Conservation (phyloP, 768 basidiomycete species). For the Kwoniella shandongensis region DNA sequence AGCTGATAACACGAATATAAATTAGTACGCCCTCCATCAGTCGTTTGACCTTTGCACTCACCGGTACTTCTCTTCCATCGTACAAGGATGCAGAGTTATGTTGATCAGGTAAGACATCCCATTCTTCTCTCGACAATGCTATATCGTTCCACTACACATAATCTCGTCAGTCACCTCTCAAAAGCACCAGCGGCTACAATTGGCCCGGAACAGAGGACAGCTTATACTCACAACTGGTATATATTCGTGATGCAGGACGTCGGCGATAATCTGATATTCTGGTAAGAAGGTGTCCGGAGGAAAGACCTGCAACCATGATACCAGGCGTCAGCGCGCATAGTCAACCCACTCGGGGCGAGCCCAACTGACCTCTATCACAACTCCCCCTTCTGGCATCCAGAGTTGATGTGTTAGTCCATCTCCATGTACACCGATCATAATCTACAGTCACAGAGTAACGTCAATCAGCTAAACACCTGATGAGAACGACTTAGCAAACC, state of each 20-base stretch:
- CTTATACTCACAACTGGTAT: constrained; percentile 28
- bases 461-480: not conserved
- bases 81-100: constrained; percentile 19
- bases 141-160: constrained; percentile 35
- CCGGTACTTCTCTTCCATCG: constrained; percentile 28
- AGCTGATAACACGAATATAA: not conserved
- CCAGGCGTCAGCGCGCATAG: too few species aligned
- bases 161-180: not conserved
- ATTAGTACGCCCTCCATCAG: too few species aligned
- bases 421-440: constrained; percentile 40
- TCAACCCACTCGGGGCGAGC: not conserved
- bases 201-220: not conserved
- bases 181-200: not conserved
- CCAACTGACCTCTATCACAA: constrained; percentile 25
- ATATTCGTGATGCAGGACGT: constrained; percentile 29
- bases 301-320: not conserved
- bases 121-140: constrained; percentile 23
- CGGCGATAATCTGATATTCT: constrained; percentile 28
- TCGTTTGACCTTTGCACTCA: too few species aligned
- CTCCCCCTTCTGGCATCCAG: constrained; percentile 29
- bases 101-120: constrained; percentile 16
- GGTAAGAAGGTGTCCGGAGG: constrained; percentile 19
- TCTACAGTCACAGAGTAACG: constrained; percentile 1
- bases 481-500: not conserved
- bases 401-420: constrained; percentile 34